These are phyloP conservation scores for Euphorbia tirucalli DNA, from an alignment of 345 rosid genomes.

Conservation along the genomic window DNA sequence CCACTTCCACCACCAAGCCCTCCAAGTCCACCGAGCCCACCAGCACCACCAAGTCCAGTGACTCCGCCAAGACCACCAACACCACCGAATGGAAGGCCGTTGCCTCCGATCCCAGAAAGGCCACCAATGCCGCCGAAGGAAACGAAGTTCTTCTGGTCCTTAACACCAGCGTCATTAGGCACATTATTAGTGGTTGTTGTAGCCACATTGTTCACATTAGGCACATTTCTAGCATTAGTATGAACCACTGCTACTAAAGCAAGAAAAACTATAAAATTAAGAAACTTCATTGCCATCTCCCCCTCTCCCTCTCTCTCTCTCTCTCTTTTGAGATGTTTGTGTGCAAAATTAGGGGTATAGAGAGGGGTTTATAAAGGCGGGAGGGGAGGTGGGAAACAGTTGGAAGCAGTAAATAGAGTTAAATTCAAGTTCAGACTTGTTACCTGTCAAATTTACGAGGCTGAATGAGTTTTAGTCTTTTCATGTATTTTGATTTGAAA, in stretches of 20 bases:
- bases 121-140: constrained; percentile 70
- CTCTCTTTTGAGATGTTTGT: neutral
- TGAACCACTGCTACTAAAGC: constrained; percentile 32
- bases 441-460: neutral
- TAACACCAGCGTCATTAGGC: constrained; percentile 41
- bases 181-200: constrained; percentile 18
- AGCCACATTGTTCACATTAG: constrained; percentile 1
- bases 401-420: constrained; percentile 33
- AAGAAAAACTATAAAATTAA: constrained; percentile 30
- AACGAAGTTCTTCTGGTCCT: constrained; percentile 68
- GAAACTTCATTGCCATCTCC: constrained; percentile 37
- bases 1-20: constrained; percentile 23
- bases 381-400: constrained; percentile 21
- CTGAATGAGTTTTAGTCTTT: neutral
- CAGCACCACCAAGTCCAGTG: constrained; percentile 24
- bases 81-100: constrained; percentile 27
- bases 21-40: constrained; percentile 24
- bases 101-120: constrained; percentile 50
- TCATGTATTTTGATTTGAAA: neutral
- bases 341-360: neutral
- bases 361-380: constrained; percentile 26
- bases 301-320: neutral
- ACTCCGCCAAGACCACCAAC: constrained; percentile 29
- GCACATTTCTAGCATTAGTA: constrained; percentile 18
- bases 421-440: constrained; percentile 14